Evolutionary conservation across 345 rosid species (phyloP).

Genomic region (Aquilaria sinensis): DNA sequence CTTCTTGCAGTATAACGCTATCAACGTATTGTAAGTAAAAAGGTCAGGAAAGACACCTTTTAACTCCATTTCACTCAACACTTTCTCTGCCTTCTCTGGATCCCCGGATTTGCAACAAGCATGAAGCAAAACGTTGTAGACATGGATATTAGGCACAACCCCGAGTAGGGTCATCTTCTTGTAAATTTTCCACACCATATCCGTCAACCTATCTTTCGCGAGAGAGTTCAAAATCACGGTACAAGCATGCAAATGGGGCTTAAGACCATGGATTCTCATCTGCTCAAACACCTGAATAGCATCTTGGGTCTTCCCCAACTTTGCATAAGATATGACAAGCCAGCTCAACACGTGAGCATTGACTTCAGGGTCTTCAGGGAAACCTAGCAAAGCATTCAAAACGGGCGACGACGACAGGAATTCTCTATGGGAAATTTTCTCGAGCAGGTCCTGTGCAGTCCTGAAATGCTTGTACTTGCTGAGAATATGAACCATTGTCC

Average conservation of each 20-base stretch:
- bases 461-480: constrained; percentile 61
- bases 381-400: constrained; percentile 46
- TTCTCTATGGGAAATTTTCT: constrained; percentile 61
- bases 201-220: constrained; percentile 61
- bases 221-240: constrained; percentile 68
- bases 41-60: constrained; percentile 56
- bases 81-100: constrained; percentile 55
- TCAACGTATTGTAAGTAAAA: constrained; percentile 71
- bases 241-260: constrained; percentile 86
- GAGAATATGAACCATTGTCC: constrained; percentile 74
- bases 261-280: constrained; percentile 41
- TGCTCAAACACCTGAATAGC: constrained; percentile 73
- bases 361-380: constrained; percentile 54
- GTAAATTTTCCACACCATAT: constrained; percentile 71
- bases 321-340: constrained; percentile 60
- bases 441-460: constrained; percentile 73
- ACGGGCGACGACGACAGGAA: constrained; percentile 69
- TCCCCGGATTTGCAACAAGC: constrained; percentile 84
- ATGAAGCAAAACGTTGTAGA: constrained; percentile 82
- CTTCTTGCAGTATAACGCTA: constrained; percentile 70
- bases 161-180: constrained; percentile 77
- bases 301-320: constrained; percentile 58
- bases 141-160: constrained; percentile 59
- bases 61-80: constrained; percentile 75
- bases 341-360: constrained; percentile 81